These are phyloP conservation scores for Penicillium sp. DNA, from an alignment of 2,329 filamentous ascomycete species.

Conservation along the genomic window DNA sequence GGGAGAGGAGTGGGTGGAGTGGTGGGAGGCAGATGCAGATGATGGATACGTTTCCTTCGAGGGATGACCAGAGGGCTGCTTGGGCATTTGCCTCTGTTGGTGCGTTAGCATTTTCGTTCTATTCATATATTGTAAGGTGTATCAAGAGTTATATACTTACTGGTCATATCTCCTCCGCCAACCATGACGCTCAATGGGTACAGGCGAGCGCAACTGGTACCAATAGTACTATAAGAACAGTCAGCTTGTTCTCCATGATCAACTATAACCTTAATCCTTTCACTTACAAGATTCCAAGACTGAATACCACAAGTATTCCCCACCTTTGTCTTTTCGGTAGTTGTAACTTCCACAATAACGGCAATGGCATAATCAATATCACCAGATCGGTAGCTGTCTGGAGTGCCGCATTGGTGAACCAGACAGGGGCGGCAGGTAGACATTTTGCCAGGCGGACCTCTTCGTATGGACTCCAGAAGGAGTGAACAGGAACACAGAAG, in stretches of 20 bases:
- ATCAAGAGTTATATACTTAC: conserved; percentile 12
- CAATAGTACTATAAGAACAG: conserved; percentile 23
- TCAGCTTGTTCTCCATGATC: not conserved
- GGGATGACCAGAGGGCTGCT: conserved; percentile 31
- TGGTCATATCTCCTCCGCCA: conserved; percentile 14
- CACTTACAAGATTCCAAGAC: conserved; percentile 29
- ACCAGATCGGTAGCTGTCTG: conserved; percentile 28
- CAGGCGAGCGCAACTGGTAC: conserved; percentile 26
- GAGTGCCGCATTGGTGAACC: conserved; percentile 30
- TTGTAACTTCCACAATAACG: conserved; percentile 20
- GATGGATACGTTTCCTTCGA: conserved; percentile 32
- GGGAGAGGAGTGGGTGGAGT: conserved; percentile 26
- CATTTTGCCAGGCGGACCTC: conserved; percentile 11
- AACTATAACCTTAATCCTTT: too few relatives aligned
- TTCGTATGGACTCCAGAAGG: conserved; percentile 22
- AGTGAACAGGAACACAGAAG: conserved; percentile 25
- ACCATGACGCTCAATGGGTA: conserved; percentile 18
- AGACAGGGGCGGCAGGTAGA: conserved; percentile 19
- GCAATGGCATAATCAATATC: conserved; percentile 29
- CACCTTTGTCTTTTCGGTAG: conserved; percentile 23
- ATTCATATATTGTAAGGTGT: too few relatives aligned
- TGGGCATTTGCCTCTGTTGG: conserved; percentile 21
- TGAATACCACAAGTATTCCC: conserved; percentile 28
- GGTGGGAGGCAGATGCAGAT: conserved; percentile 32
- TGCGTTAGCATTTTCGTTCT: not conserved